Evolutionary conservation across 2,329 filamentous ascomycete genomes (phyloP).

Genomic region (Clonostachys chloroleuca): DNA sequence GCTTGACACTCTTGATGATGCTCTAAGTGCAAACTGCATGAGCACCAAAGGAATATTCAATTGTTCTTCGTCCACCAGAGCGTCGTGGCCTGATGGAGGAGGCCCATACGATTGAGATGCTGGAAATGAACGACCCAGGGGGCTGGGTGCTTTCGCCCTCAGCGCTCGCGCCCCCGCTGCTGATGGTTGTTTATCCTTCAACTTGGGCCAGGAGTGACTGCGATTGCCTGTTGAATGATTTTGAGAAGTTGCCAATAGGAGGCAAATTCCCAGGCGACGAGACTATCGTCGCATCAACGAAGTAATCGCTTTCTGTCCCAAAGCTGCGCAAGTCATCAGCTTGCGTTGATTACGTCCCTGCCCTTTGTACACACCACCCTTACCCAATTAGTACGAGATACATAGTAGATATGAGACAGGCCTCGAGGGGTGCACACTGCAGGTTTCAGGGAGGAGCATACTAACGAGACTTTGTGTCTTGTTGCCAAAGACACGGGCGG

Average conservation of each 20-base stretch:
- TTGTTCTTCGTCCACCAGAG: constrained; percentile 18
- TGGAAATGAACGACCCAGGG: constrained; percentile 3
- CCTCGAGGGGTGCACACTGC: too few species aligned
- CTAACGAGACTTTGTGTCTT: too few species aligned
- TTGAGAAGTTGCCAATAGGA: background rate
- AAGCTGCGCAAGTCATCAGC: constrained; percentile 18
- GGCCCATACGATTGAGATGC: too few species aligned
- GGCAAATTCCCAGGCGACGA: constrained; percentile 8
- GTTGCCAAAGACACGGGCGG: too few species aligned
- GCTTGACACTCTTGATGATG: constrained; percentile 76
- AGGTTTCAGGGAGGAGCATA: too few species aligned
- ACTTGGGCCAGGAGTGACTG: too few species aligned
- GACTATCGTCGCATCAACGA: constrained; percentile 27
- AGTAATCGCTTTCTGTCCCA: constrained; percentile 26
- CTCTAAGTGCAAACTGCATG: constrained; percentile 76
- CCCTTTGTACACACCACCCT: too few species aligned
- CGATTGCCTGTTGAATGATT: background rate
- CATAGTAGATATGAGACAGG: too few species aligned
- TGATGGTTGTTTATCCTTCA: too few species aligned
- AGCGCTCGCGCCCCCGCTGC: background rate
- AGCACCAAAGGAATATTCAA: constrained; percentile 50
- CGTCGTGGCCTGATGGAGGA: constrained; percentile 5
- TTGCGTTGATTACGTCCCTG: too few species aligned
- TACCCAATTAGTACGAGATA: too few species aligned
- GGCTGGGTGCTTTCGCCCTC: background rate